Base-by-base conservation (phyloP, 192 early-diverging fungal genomes). In the Coemansia biformis region DNA sequence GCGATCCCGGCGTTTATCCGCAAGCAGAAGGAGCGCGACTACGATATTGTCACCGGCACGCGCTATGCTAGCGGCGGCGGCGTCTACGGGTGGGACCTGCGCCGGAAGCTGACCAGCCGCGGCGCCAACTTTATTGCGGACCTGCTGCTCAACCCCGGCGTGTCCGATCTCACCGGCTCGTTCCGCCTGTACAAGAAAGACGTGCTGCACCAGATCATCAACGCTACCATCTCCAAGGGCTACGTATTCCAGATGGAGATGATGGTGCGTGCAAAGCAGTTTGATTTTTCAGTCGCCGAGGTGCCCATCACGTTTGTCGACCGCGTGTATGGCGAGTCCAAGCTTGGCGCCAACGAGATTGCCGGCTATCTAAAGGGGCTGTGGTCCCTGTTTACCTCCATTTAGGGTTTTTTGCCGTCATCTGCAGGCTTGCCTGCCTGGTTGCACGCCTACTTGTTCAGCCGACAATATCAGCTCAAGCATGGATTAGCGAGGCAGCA, bases 201-300 rank as follows among this genome's bases (percentile, higher is more conserved):
- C 13, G 92, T 92, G 3, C 74, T 98, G 28, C 63, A 79, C 39
- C 70, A 83, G 63, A 78, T 98, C 60, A 98, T 98, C 51, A 73
- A 80, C 22, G 84, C 85, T 2, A 92, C 88, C 7, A 81, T 93
- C 29, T 91, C 93, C 41, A 96, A 96, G 70, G 95, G 95, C 11
- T 98, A 98, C 56, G 92, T 96, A 18, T 98, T 98, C 79, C 95
- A 98, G 72, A 96, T 96, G 93, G 95, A 98, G 63, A 96, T 98
- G 90, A 98, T 98, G 85, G 89, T 98, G 10, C 86, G 93, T 19
- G 95, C 95, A 39, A 79, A 92, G 53, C 91, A 96, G 67, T 82
- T 95, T 54, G 78, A 84, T 51, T 95, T 69, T 50, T 67, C 81
- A 5, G 87, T 98, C 46, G 92, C 88, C 17, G 93, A 98, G 64